These are phyloP conservation scores for Vitis hybrid DNA, from an alignment of 177 flowering plant genomes.

Conservation along the genomic window DNA sequence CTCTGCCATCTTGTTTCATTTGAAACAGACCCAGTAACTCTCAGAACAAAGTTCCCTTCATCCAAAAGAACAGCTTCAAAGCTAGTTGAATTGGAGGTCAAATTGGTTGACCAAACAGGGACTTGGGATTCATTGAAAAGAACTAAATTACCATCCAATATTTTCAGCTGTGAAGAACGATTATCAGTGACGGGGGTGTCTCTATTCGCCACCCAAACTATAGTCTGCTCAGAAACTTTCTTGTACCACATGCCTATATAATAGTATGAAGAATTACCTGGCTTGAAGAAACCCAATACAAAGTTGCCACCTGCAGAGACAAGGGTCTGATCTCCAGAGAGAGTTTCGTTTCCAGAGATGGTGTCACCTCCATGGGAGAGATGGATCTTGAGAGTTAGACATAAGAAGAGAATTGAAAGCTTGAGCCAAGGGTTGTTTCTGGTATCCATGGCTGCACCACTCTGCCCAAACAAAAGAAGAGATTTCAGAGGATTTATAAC, in stretches of 20 bases:
- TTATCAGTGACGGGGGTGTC: constrained; percentile 38
- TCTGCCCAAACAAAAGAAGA: not conserved
- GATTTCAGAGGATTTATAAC: not conserved
- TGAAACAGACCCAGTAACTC: constrained; percentile 17
- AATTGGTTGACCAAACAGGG: constrained; percentile 43
- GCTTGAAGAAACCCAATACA: constrained; percentile 60
- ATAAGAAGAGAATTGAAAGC: constrained; percentile 19
- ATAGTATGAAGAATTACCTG: constrained; percentile 49
- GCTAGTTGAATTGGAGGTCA: constrained; percentile 17
- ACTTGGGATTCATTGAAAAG: constrained; percentile 27
- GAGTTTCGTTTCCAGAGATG: constrained; percentile 31
- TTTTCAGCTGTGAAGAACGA: constrained; percentile 22
- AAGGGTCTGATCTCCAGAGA: constrained; percentile 47
- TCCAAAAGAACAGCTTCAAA: constrained; percentile 30
- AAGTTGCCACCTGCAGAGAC: constrained; percentile 42
- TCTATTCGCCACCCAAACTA: constrained; percentile 70
- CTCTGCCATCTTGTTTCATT: constrained; percentile 38
- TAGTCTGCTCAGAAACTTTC: constrained; percentile 16
- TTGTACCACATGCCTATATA: constrained; percentile 64
- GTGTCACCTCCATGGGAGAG: constrained; percentile 28
- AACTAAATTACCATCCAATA: constrained; percentile 42
- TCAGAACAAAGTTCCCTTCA: constrained; percentile 42
- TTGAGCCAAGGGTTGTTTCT: constrained; percentile 16
- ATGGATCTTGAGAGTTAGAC: constrained; percentile 11
- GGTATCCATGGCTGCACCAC: constrained; percentile 10